These are phyloP conservation scores for Multifurca ochricompacta DNA, from an alignment of 768 basidiomycete species.

Conservation along the genomic window DNA sequence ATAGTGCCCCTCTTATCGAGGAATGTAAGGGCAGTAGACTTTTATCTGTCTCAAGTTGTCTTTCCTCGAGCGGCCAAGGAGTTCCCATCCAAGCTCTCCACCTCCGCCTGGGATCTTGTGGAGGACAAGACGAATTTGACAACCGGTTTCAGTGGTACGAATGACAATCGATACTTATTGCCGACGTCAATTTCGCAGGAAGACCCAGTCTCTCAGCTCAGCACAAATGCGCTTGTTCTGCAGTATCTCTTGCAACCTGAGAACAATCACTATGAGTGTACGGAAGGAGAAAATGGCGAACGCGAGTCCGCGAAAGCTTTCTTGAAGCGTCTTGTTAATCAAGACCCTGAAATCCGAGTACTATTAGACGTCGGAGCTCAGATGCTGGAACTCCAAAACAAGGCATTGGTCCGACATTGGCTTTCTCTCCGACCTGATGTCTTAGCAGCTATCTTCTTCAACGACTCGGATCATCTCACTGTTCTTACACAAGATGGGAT, in stretches of 20 bases:
- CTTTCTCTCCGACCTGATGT: conserved; percentile 26
- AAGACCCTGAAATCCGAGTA: conserved; percentile 36
- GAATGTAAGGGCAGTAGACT: conserved; percentile 37
- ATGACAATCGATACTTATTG: conserved; percentile 36
- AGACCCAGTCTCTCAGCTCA: conserved; percentile 33
- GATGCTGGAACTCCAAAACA: conserved; percentile 43
- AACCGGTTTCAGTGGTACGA: conserved; percentile 52
- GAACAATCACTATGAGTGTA: conserved; percentile 32
- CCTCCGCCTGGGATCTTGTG: conserved; percentile 48
- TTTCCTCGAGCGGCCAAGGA: conserved; percentile 45
- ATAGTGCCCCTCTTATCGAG: conserved; percentile 32
- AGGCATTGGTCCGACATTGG: conserved; percentile 36
- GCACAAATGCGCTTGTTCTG: conserved; percentile 44
- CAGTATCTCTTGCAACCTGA: conserved; percentile 33
- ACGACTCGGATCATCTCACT: conserved; percentile 28
- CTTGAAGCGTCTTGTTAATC: conserved; percentile 28
- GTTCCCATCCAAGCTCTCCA: conserved; percentile 40
- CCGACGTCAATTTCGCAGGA: conserved; percentile 31
- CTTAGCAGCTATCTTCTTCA: conserved; percentile 37
- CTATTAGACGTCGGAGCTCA: conserved; percentile 51
- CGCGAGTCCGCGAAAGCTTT: conserved; percentile 21
- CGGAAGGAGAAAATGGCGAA: conserved; percentile 11
- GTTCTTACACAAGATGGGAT: conserved; percentile 33
- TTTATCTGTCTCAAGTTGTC: conserved; percentile 39
- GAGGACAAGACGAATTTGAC: conserved; percentile 30